A percentile compares a stretch with the other conserved stretches of the same genome.
Conservation (phyloP, 345 rosid genomes). For the Turnera subulata region DNA sequence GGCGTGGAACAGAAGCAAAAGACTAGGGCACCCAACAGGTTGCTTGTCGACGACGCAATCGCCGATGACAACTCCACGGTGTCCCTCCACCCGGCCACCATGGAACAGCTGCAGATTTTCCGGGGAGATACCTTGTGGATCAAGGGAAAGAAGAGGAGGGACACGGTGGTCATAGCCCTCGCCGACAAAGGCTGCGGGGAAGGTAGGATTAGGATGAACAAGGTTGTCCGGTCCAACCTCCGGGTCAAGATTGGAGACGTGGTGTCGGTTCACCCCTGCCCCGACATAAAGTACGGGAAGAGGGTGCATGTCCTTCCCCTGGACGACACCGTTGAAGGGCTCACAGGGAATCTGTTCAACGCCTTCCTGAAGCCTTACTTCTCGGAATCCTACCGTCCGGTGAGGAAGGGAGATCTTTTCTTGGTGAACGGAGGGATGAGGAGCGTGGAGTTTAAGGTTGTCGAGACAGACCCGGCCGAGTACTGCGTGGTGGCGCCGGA, state of each 20-base stretch:
- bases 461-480: constrained; percentile 54
- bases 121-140: constrained; percentile 7
- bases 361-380: constrained; percentile 66
- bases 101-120: constrained; percentile 22
- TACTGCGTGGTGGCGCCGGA: constrained; percentile 72
- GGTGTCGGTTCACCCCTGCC: constrained; percentile 63
- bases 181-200: constrained; percentile 58
- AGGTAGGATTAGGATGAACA: constrained; percentile 61
- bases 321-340: constrained; percentile 67
- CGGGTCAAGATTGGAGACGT: constrained; percentile 74
- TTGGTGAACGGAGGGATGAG: constrained; percentile 71
- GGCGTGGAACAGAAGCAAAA: no score
- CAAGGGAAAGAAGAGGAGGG: constrained; percentile 67
- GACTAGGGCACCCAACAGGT: no score
- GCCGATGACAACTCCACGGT: constrained; percentile 19
- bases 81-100: constrained; percentile 13
- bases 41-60: constrained; percentile 17
- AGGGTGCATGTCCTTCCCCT: constrained; percentile 67
- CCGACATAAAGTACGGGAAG: constrained; percentile 65
- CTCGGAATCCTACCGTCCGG: constrained; percentile 61
- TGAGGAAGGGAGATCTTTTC: constrained; percentile 64
- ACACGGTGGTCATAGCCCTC: constrained; percentile 59
- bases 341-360: constrained; percentile 58
- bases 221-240: constrained; percentile 58
- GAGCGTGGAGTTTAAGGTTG: constrained; percentile 62